Base-by-base conservation (phyloP, 495 filamentous ascomycete species). In the Delitschia confertaspora region DNA sequence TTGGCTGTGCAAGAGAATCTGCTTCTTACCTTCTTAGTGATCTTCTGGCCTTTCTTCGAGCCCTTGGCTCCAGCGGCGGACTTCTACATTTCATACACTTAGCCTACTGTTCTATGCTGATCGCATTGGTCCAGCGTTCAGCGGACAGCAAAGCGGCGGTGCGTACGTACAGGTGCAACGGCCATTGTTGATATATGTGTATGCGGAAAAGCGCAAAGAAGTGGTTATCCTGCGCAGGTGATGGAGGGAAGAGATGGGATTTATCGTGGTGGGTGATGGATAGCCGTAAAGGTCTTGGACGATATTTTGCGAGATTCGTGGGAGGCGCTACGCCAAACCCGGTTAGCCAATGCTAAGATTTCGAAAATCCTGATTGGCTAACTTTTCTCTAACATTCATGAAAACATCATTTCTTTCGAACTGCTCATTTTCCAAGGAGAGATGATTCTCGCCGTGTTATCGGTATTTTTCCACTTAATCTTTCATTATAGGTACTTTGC, bases 91-190 rank as follows among this genome's bases (percentile, higher is more conserved):
- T n/a, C 53, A 56, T 68, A 67, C 67, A 73, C 69, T 91, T 84
- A 93, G 86, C 88, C 88, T 93, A 93, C 86, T 94, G 87, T 75
- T 85, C 83, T 76, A 74, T 43, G 38, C 49, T 32, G 35, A 35
- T 36, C 33, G 26, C 22, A 47, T 48, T 14, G 42, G 32, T 56
- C 26, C 53, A 51, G 53, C 57, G 50, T 55, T 43, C 44, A 43
- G 58, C 47, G 42, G 51, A 82, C 85, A 93, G 87, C 85, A 93
- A 93, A 93, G 87, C 85, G 69, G 65, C 76, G 71, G n/a, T n/a
- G n/a, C n/a, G n/a, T 72, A 91, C 86, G 73, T 93, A 93, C 87
- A 70, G 75, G 65, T 63, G 64, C 66, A 50, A 69, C 67, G 67
- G 69, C 73, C 78, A 82, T 83, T 74, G 47, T 61, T 41, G 48